Base-by-base conservation (phyloP, 2,329 filamentous ascomycete species). In the Didymella lethalis region DNA sequence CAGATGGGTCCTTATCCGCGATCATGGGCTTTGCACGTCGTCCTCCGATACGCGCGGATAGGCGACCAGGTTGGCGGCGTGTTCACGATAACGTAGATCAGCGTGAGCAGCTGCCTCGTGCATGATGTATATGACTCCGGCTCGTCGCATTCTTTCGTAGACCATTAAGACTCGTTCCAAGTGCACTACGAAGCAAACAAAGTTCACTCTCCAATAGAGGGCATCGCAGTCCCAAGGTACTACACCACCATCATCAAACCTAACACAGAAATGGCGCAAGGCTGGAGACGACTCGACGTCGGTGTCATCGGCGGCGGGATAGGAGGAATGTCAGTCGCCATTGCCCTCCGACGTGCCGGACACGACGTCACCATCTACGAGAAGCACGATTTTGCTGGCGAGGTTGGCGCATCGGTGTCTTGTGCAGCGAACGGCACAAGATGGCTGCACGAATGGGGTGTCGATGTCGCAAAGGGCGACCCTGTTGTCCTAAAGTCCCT, bases 401-500 rank as follows among this genome's bases (percentile, higher is more conserved):
- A 91, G 70, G 87, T 89, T 0, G 88, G 88, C 12, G 72, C 72
- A 34, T 74, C 72, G 4, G 64, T 75, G 2, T 72, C 69, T 4
- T 90, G 88, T 66, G 88, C 88, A 1, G 87, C 88, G 10, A 91
- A 91, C 66, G 88, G 88, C 7, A 88, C 88, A 1, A 82, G 86
- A 46, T 91, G 88, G 88, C 78, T 91, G 7, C 84, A 89, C 61
- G 86, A 89, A 71, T 91, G 88, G 88, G 79, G 79, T 0, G 86
- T 90, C 1, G 85, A 90, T 66, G 79, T 90, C 1, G 77, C 78
- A 14, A 86, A 86, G 67, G 88, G 88, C 8, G 84, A 89, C 57
- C 87, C 87, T 0, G 88, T 91, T 1, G 78, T 90, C 1, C 76
- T 91, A 48, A 82, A 81, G 74, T 87, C 87, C 67, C 81, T 91